These are phyloP conservation scores for Gracilaria gracilis DNA, from an alignment of 23 red algal genomes.

Conservation along the genomic window DNA sequence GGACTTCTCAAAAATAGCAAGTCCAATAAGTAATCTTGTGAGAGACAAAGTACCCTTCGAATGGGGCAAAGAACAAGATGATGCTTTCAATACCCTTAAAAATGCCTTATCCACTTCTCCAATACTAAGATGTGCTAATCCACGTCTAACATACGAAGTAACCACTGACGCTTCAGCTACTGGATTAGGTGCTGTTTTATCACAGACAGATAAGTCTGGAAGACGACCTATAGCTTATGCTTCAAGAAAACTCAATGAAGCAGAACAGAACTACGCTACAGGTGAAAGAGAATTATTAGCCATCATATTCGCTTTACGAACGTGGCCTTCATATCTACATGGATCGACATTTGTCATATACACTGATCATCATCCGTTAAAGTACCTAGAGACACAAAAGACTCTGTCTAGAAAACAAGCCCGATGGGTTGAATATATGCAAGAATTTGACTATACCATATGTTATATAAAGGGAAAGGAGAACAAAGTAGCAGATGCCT, in stretches of 20 bases:
- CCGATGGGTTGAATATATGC: too few species aligned
- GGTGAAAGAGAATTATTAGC: slow-evolving; percentile 45
- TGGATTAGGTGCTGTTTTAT: slow-evolving; percentile 27
- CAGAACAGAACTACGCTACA: slow-evolving; percentile 42
- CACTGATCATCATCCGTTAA: too few species aligned
- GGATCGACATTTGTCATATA: too few species aligned
- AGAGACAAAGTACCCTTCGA: not conserved
- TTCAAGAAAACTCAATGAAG: slow-evolving; percentile 33
- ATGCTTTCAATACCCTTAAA: slow-evolving; percentile 16
- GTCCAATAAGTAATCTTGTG: slow-evolving; percentile 9
- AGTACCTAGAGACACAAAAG: too few species aligned
- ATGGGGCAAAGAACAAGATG: not conserved
- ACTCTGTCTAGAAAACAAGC: too few species aligned
- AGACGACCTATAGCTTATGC: slow-evolving; percentile 36
- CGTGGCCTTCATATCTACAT: slow-evolving; percentile 46
- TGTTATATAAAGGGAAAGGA: too few species aligned
- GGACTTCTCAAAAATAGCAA: slow-evolving; percentile 28
- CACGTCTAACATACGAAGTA: not conserved
- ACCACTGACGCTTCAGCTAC: slow-evolving; percentile 28
- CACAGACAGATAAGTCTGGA: slow-evolving; percentile 33
- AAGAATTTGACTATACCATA: too few species aligned
- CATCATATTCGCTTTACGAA: slow-evolving; percentile 31
- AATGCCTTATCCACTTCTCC: slow-evolving; percentile 5
- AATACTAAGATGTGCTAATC: slow-evolving; percentile 19
- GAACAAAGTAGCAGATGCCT: too few species aligned